These are phyloP conservation scores for Colletotrichum eremochloae DNA, from an alignment of 2,329 filamentous ascomycete genomes.

Conservation along the genomic window DNA sequence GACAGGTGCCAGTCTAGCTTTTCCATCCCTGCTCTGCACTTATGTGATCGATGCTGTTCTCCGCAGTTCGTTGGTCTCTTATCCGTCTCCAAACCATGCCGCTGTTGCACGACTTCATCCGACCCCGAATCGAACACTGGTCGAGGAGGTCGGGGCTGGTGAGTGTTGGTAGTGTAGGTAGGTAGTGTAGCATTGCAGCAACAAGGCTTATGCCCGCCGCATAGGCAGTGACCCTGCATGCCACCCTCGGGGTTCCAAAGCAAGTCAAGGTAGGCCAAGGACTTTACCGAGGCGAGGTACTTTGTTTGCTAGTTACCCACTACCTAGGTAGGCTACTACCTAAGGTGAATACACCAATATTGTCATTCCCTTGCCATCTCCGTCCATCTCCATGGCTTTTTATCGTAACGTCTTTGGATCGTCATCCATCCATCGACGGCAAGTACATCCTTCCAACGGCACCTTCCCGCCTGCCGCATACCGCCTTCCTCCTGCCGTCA, in stretches of 20 bases:
- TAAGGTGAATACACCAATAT: not conserved
- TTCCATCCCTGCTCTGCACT: not conserved
- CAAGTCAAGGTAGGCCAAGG: not conserved
- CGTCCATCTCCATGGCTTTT: not conserved
- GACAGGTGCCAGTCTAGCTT: not conserved
- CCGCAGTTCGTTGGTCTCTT: not conserved
- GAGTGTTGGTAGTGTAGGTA: not conserved
- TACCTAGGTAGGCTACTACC: too few species aligned
- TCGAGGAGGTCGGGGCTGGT: not conserved
- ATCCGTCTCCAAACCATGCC: not conserved
- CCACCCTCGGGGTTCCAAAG: not conserved
- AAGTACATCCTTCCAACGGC: not conserved
- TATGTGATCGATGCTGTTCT: too few species aligned
- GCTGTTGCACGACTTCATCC: conserved; percentile 16
- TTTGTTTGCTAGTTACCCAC: too few species aligned
- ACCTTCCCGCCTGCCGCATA: not conserved
- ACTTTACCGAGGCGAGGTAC: too few species aligned
- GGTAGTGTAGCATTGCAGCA: not conserved
- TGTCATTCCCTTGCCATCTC: not conserved
- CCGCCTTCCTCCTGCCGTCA: conserved; percentile 16
- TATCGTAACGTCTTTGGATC: not conserved
- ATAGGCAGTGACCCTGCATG: not conserved
- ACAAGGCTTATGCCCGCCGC: not conserved
- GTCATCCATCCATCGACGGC: not conserved
- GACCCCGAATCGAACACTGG: not conserved